A percentile compares a stretch with the other conserved stretches of the same genome.
phyloP scores from a whole-genome alignment of 1,284 basidiomycete genomes.

The Trametes pubescens region DNA sequence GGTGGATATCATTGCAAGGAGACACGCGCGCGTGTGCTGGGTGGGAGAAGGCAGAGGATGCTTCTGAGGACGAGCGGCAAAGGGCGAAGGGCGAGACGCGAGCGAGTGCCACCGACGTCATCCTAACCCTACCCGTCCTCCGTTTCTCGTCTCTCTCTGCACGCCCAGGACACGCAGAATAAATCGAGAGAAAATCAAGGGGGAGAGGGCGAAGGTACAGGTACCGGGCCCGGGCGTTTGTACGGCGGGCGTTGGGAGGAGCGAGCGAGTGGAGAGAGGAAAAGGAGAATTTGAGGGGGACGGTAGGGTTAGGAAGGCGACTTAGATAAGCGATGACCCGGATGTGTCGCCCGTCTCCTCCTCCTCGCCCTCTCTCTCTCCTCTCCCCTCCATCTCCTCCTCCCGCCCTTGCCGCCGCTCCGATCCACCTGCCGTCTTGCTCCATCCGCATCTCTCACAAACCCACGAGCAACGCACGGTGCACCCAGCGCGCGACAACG shows the following conservation, averaged over 20 bases:
- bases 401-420: conserved; percentile 6
- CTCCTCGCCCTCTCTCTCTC: conserved; percentile 8
- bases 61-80: background rate
- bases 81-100: background rate
- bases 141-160: too few relatives aligned
- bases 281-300: background rate
- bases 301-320: conserved; percentile 12
- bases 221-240: background rate
- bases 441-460: background rate
- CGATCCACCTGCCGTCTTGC: background rate
- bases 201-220: background rate
- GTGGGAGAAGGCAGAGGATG: background rate
- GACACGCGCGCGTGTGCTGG: background rate
- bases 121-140: conserved; percentile 8
- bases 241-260: background rate
- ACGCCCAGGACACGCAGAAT: too few relatives aligned
- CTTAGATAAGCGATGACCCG: conserved; percentile 31
- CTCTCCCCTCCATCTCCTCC: conserved; percentile 1
- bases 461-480: conserved; percentile 9
- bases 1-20: background rate
- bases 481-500: background rate
- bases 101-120: conserved; percentile 27
- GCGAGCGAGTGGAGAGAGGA: background rate
- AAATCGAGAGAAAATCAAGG: background rate
- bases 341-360: conserved; percentile 6